A percentile compares a stretch with the other conserved stretches of the same genome.
Evolutionary conservation across 2,329 filamentous ascomycete species (phyloP).

Genomic region (Plenodomus biglobosus): DNA sequence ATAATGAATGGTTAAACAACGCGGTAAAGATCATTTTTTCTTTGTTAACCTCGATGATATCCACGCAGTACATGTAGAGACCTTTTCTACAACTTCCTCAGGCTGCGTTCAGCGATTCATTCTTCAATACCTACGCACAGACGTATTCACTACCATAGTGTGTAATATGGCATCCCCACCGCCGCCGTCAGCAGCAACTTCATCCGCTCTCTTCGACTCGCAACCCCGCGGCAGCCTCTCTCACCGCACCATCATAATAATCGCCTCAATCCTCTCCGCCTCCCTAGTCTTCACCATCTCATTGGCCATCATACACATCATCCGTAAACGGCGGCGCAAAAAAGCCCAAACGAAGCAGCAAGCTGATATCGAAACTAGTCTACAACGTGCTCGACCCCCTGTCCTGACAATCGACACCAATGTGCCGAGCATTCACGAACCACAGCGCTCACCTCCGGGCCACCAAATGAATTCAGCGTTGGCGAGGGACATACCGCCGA

Average conservation of each 20-base stretch:
- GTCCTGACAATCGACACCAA: constrained; percentile 2
- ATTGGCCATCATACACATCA: constrained; percentile 2
- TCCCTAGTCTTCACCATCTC: not conserved
- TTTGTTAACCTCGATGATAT: no score
- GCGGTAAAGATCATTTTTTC: no score
- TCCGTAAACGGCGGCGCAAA: not conserved
- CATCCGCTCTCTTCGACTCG: not conserved
- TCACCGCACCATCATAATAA: not conserved
- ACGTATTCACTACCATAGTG: no score
- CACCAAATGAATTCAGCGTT: not conserved
- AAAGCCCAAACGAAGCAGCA: not conserved
- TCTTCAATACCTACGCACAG: no score
- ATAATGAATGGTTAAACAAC: no score
- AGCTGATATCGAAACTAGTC: constrained; percentile 7
- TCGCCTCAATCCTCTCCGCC: constrained; percentile 1
- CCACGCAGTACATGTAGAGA: no score
- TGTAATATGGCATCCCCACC: not conserved
- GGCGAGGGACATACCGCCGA: not conserved
- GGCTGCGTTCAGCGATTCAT: no score
- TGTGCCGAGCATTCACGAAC: not conserved
- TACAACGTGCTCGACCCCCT: constrained; percentile 1
- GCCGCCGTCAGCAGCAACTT: not conserved
- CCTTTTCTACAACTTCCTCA: no score
- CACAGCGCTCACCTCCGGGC: not conserved
- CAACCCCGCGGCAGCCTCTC: constrained; percentile 1